These are phyloP conservation scores for Myochromella boudieri DNA, from an alignment of 768 basidiomycete species.

Conservation along the genomic window DNA sequence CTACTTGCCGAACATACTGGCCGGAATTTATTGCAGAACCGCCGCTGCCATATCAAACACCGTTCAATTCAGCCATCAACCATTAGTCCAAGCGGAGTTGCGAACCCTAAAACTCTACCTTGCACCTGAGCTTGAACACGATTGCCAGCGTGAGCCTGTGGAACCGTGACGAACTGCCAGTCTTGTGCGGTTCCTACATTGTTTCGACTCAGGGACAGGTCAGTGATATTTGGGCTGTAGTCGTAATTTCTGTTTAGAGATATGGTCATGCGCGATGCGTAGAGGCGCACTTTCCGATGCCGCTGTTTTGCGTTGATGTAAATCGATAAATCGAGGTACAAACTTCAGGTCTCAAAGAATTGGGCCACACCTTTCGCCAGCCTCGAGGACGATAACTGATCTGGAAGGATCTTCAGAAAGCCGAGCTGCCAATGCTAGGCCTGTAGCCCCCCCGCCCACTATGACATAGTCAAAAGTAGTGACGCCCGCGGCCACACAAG, in stretches of 20 bases:
- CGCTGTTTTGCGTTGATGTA: background rate
- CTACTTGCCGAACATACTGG: conserved; percentile 10
- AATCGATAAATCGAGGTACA: too few species aligned
- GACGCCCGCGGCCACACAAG: too few species aligned
- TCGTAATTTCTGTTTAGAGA: too few species aligned
- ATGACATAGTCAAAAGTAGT: conserved; percentile 10
- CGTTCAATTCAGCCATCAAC: background rate
- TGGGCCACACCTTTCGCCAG: too few species aligned
- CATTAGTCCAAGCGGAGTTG: too few species aligned
- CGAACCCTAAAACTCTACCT: conserved; percentile 13
- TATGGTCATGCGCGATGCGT: too few species aligned
- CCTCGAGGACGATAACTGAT: conserved; percentile 1
- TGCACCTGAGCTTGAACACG: conserved; percentile 12
- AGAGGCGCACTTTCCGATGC: conserved; percentile 9
- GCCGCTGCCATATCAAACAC: conserved; percentile 4
- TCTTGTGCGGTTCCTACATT: conserved; percentile 11
- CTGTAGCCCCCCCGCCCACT: conserved; percentile 3
- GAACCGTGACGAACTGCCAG: conserved; percentile 15
- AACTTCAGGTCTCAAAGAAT: too few species aligned
- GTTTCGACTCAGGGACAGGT: conserved; percentile 10
- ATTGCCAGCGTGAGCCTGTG: conserved; percentile 6
- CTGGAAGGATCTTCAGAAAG: background rate
- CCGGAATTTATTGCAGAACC: conserved; percentile 15
- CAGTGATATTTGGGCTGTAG: conserved; percentile 12
- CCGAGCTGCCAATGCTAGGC: background rate